A percentile compares a stretch with the other conserved stretches of the same genome.
These are phyloP conservation scores for Hymenochaete sp. DNA, from an alignment of 1,284 basidiomycete species.

Conservation along the genomic window DNA sequence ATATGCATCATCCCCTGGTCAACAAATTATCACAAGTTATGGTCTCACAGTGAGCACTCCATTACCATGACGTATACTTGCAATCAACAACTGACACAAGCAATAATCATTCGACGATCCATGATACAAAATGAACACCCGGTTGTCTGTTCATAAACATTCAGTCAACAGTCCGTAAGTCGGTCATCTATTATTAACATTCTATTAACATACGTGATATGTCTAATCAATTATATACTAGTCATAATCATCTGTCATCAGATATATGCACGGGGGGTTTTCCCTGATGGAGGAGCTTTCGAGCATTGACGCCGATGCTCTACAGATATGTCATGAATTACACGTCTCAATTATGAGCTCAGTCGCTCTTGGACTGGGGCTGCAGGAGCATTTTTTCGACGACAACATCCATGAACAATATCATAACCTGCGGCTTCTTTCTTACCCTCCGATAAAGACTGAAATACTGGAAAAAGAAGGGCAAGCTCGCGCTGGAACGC, in stretches of 20 bases:
- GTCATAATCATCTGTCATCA: not conserved
- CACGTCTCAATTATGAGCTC: conserved; percentile 72
- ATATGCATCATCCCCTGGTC: no score
- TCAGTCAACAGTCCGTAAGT: no score
- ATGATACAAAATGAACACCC: no score
- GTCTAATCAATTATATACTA: not conserved
- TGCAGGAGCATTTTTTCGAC: conserved; percentile 69
- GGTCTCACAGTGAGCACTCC: no score
- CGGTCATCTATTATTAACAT: no score
- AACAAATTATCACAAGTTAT: no score
- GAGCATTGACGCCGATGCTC: not conserved
- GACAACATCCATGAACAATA: conserved; percentile 62
- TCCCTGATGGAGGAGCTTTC: not conserved
- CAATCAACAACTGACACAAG: no score
- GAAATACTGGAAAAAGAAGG: conserved; percentile 51
- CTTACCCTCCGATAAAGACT: conserved; percentile 64
- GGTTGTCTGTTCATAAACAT: no score
- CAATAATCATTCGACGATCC: no score
- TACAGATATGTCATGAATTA: conserved; percentile 62
- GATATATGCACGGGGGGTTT: not conserved
- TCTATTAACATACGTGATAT: not conserved
- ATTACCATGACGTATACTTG: no score
- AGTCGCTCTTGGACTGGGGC: conserved; percentile 67
- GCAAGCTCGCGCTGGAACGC: conserved; percentile 72
- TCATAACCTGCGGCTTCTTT: conserved; percentile 69